Conservation (phyloP, 2,329 filamentous ascomycete genomes). For the Neocatenulostroma microsporum region DNA sequence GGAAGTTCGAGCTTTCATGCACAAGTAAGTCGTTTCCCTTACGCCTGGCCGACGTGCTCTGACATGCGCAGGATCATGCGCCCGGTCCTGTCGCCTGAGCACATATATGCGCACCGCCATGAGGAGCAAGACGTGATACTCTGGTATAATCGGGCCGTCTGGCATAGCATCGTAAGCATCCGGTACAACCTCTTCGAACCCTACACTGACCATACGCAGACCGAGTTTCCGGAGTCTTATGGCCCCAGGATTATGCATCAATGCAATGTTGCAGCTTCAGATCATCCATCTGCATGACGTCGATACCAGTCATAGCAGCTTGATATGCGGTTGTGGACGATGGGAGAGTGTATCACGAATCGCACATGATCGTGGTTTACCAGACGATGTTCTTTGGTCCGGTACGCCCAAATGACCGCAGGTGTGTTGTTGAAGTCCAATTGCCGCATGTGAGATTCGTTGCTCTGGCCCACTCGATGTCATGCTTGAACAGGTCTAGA, state of each 20-base stretch:
- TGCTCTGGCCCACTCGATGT: too few relatives aligned
- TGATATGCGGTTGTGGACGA: too few relatives aligned
- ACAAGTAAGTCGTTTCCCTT: constrained; percentile 4
- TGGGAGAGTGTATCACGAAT: too few relatives aligned
- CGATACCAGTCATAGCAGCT: too few relatives aligned
- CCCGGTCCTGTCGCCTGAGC: constrained; percentile 7
- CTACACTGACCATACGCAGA: constrained; percentile 1
- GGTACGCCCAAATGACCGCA: too few relatives aligned
- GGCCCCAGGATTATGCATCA: constrained; percentile 12
- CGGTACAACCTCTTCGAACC: too few relatives aligned
- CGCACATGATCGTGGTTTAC: too few relatives aligned
- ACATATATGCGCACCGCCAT: constrained; percentile 11
- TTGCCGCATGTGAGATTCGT: too few relatives aligned
- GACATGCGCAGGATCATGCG: constrained; percentile 7
- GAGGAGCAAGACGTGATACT: constrained; percentile 11
- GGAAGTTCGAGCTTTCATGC: constrained; percentile 11
- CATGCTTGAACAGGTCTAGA: too few relatives aligned
- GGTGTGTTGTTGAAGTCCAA: too few relatives aligned
- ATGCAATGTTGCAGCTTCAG: constrained; percentile 8
- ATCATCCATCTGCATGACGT: constrained; percentile 3
- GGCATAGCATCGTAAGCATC: constrained; percentile 9
- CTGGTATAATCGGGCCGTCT: constrained; percentile 12
- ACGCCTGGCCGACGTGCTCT: not conserved
- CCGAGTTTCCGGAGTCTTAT: constrained; percentile 10
- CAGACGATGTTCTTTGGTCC: too few relatives aligned